phyloP scores from a whole-genome alignment of 2,329 filamentous ascomycete genomes.

The Penicillium vulpinum region DNA sequence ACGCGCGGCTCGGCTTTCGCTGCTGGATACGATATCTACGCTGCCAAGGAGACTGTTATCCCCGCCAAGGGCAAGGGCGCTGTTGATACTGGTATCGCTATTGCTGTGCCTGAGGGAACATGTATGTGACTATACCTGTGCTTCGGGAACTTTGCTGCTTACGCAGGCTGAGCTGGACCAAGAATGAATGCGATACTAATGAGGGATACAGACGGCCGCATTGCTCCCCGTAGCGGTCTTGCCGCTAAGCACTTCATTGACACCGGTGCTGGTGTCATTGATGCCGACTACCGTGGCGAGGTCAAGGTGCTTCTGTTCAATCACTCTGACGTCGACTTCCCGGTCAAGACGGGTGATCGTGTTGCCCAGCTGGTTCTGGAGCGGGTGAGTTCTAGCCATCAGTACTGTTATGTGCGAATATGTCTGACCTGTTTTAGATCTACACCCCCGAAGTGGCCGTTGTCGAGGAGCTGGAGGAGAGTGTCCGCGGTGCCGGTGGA shows the following conservation, averaged over 20 bases:
- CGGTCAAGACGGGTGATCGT: conserved; percentile 80
- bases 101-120: conserved; percentile 85
- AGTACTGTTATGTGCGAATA: not conserved
- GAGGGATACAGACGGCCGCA: conserved; percentile 70
- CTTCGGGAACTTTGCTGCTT: not conserved
- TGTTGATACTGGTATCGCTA: conserved; percentile 86
- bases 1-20: conserved; percentile 87
- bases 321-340: conserved; percentile 78
- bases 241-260: conserved; percentile 95
- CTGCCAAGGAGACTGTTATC: conserved; percentile 69
- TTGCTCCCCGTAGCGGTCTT: conserved; percentile 87
- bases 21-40: conserved; percentile 93
- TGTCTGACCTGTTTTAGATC: conserved; percentile 54
- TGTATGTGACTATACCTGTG: conserved; percentile 58
- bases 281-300: conserved; percentile 92
- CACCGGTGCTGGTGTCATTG: conserved; percentile 93
- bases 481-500: conserved; percentile 83
- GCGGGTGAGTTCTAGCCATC: conserved; percentile 52
- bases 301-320: conserved; percentile 97
- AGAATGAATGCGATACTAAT: conserved; percentile 3
- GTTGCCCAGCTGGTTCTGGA: conserved; percentile 93
- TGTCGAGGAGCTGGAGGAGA: conserved; percentile 84
- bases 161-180: not conserved
- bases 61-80: conserved; percentile 80
- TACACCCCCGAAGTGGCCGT: conserved; percentile 91